Evolutionary conservation across 768 basidiomycete genomes (phyloP), one percentile per base, ranked within the genome.

Genomic region (Boletus eberwhitei): DNA sequence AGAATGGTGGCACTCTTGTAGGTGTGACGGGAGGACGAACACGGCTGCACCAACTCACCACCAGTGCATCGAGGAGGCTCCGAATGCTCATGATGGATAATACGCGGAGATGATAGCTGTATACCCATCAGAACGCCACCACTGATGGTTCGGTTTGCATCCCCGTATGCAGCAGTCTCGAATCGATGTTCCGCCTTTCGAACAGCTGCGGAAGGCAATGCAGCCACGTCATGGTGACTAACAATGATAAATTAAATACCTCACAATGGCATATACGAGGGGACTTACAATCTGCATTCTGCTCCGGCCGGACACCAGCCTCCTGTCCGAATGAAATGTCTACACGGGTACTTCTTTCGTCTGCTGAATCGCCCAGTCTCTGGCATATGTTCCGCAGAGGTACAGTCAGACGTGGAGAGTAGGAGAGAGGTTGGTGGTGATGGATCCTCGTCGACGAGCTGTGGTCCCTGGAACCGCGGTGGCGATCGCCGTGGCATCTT

Each of bases 271-370:
- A 50, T 26, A 32, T 43, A 58, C 42, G 34, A 49, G 49, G 31
- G 63, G 34, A 3, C 75, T 60, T 63, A 78, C 79, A 78, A 77
- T 54, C 63, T 71, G 57, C 76, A 79, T 8, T 67, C 59, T 35
- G 73, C 69, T 16, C 75, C 77, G 14, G 71, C 61, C 4, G 74
- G 77, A 60, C 77, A 79, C 72, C 71, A 72, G 1, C 75, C 76
- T 21, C 69, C 64, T 59, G 75, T 74, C 49, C 74, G 73, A 47
- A 73, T 58, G 61, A 75, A 77, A 57, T 76, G 73, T 48, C 71
- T 70, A 59, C 76, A 79, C 7, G 75, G 71, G 11, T 69, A 63
- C 24, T 71, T 78, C 51, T 71, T 72, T 64, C 51, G 56, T 36
- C 14, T 53, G 43, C 13, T 46, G n/a, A 11, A 17, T 11, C 9